phyloP scores from a whole-genome alignment of 2,329 filamentous ascomycete species.

The Torrubiella hemipterigena region DNA sequence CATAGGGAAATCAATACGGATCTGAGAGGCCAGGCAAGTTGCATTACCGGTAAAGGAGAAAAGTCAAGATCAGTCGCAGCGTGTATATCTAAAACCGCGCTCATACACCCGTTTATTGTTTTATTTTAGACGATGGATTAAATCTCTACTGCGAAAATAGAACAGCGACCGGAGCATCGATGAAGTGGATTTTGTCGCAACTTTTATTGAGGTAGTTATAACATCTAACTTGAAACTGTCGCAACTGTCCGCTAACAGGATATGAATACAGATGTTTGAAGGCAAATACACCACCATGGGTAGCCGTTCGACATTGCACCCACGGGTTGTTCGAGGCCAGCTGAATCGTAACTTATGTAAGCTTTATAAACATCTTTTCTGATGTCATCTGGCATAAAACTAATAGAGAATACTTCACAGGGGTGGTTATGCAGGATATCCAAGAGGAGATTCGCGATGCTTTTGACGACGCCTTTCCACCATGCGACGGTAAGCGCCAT shows the following conservation, averaged over 20 bases:
- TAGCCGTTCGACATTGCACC: slow-evolving; percentile 14
- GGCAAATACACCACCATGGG: slow-evolving; percentile 19
- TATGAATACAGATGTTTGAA: slow-evolving; percentile 17
- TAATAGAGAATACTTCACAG: background rate
- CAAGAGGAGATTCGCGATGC: slow-evolving; percentile 12
- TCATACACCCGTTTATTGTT: no score
- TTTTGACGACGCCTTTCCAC: slow-evolving; percentile 10
- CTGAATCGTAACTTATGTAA: slow-evolving; percentile 13
- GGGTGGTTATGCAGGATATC: slow-evolving; percentile 9
- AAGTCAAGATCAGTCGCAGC: no score
- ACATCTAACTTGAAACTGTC: background rate
- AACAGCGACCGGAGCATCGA: no score
- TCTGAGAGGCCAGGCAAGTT: no score
- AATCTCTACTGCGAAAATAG: no score
- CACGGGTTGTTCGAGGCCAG: slow-evolving; percentile 12
- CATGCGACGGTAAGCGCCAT: slow-evolving; percentile 7
- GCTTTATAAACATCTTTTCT: background rate
- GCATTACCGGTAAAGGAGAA: no score
- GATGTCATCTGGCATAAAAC: background rate
- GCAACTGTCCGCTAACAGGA: no score
- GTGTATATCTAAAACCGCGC: no score
- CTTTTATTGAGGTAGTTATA: slow-evolving; percentile 11
- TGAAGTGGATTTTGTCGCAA: slow-evolving; percentile 15
- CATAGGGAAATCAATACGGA: no score
- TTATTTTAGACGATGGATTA: no score